phyloP scores from a whole-genome alignment of 1,284 basidiomycete species.

The Mycosarcoma mackinlayi region DNA sequence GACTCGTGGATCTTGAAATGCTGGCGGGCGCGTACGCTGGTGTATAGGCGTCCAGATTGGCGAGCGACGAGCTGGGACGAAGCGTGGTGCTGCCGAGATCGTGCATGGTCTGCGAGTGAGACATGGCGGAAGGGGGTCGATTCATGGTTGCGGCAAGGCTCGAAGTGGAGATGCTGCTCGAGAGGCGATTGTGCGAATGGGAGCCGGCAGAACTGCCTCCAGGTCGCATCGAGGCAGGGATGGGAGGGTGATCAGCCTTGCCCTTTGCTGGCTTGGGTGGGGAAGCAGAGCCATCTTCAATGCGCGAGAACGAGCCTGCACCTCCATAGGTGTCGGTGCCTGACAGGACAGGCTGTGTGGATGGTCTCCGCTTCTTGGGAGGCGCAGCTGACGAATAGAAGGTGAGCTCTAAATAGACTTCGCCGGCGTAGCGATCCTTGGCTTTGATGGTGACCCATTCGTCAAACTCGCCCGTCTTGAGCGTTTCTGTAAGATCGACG shows the following conservation, averaged over 20 bases:
- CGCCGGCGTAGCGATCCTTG: constrained; percentile 64
- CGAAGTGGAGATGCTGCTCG: constrained; percentile 45
- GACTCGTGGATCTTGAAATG: constrained; percentile 51
- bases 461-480: constrained; percentile 95
- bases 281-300: constrained; percentile 37
- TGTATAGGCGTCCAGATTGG: constrained; percentile 59
- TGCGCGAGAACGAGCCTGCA: constrained; percentile 55
- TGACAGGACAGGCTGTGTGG: constrained; percentile 37
- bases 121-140: constrained; percentile 26
- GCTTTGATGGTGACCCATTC: constrained; percentile 82
- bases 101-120: constrained; percentile 39
- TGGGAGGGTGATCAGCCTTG: constrained; percentile 41
- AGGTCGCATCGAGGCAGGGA: constrained; percentile 56
- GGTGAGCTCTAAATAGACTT: constrained; percentile 67
- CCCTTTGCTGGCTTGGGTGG: constrained; percentile 39
- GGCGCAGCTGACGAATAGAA: constrained; percentile 64
- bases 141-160: constrained; percentile 26
- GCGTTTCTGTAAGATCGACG: constrained; percentile 87
- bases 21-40: constrained; percentile 60
- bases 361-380: constrained; percentile 54
- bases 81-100: constrained; percentile 51
- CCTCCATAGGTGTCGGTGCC: constrained; percentile 58
- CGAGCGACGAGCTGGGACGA: constrained; percentile 60
- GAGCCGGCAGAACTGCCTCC: constrained; percentile 21
- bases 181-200: constrained; percentile 32